A percentile compares a stretch with the other conserved stretches of the same genome.
Evolutionary conservation across 2,329 filamentous ascomycete genomes (phyloP).

Genomic region (Coniochaeta prunicola): DNA sequence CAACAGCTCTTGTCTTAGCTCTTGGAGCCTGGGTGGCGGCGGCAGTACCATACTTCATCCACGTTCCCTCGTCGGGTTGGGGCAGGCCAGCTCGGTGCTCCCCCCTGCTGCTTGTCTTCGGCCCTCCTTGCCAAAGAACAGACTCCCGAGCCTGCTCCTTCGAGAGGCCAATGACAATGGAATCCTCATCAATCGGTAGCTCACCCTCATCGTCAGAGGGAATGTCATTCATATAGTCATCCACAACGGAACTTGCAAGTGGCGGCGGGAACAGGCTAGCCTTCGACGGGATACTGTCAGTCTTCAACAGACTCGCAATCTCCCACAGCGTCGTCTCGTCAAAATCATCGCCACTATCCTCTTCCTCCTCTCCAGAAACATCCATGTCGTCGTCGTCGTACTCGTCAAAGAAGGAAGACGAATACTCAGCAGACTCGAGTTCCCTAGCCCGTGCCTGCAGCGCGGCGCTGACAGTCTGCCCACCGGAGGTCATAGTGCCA

Average conservation of each 20-base stretch:
- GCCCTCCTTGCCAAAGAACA: conserved; percentile 7
- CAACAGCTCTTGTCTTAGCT: conserved; percentile 18
- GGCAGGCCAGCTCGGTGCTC: conserved; percentile 19
- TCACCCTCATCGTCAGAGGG: conserved; percentile 21
- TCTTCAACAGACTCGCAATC: conserved; percentile 52
- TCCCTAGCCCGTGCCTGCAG: conserved; percentile 26
- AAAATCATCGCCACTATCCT: conserved; percentile 41
- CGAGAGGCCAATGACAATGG: conserved; percentile 24
- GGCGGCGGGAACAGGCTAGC: conserved; percentile 38
- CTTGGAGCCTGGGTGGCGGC: conserved; percentile 18
- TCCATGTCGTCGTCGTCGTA: conserved; percentile 41
- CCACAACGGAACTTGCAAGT: conserved; percentile 17
- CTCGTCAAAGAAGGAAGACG: conserved; percentile 52
- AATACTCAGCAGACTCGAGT: conserved; percentile 31
- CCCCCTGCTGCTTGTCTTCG: neutral
- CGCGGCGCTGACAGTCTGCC: conserved; percentile 19
- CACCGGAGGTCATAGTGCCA: conserved; percentile 41
- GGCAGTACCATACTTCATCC: conserved; percentile 25
- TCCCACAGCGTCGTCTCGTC: conserved; percentile 58
- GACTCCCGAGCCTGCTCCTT: conserved; percentile 15
- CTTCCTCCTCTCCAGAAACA: conserved; percentile 20
- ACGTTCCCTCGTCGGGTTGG: conserved; percentile 28
- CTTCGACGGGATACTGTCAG: conserved; percentile 42
- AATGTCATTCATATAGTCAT: conserved; percentile 25
- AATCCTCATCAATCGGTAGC: conserved; percentile 16